Conservation (phyloP, 805 yeast genomes). For the Saccharomycopsis fibuligera region DNA sequence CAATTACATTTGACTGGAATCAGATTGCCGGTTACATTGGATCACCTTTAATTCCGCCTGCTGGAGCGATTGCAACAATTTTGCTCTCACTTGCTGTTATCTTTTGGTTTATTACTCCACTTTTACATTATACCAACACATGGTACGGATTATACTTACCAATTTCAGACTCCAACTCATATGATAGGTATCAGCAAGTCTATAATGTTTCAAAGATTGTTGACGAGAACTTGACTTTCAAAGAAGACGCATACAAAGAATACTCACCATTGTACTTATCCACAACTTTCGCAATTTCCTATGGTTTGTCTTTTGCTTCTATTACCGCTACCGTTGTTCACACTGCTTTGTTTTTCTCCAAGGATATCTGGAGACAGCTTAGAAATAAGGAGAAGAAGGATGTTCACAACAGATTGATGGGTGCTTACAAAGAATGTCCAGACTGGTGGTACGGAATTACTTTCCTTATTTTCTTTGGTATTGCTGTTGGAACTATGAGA, state of each 20-base stretch:
- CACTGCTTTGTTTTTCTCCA: conserved; percentile 50
- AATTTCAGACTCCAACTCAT: conserved; percentile 42
- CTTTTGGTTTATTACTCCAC: conserved; percentile 50
- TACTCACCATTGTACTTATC: conserved; percentile 63
- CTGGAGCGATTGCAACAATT: conserved; percentile 39
- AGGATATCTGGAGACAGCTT: conserved; percentile 40
- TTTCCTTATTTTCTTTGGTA: conserved; percentile 39
- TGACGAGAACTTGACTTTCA: conserved; percentile 36
- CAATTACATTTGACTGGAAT: conserved; percentile 66
- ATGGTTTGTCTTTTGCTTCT: conserved; percentile 59
- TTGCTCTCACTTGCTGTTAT: conserved; percentile 41
- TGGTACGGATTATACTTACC: conserved; percentile 61
- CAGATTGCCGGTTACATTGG: conserved; percentile 50
- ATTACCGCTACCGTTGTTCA: conserved; percentile 55
- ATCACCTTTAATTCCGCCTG: conserved; percentile 63
- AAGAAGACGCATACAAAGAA: conserved; percentile 39
- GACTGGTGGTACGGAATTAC: conserved; percentile 51
- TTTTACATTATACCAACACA: conserved; percentile 44
- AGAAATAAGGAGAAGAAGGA: conserved; percentile 38
- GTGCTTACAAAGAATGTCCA: conserved; percentile 52
- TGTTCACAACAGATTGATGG: conserved; percentile 52
- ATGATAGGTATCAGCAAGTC: conserved; percentile 41
- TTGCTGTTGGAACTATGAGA: conserved; percentile 36
- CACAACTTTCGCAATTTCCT: conserved; percentile 51
- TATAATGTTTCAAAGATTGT: conserved; percentile 49